Evolutionary conservation across 2,329 filamentous ascomycete species (phyloP), one percentile per base, ranked within the genome.

Genomic region (Alternaria rosae): DNA sequence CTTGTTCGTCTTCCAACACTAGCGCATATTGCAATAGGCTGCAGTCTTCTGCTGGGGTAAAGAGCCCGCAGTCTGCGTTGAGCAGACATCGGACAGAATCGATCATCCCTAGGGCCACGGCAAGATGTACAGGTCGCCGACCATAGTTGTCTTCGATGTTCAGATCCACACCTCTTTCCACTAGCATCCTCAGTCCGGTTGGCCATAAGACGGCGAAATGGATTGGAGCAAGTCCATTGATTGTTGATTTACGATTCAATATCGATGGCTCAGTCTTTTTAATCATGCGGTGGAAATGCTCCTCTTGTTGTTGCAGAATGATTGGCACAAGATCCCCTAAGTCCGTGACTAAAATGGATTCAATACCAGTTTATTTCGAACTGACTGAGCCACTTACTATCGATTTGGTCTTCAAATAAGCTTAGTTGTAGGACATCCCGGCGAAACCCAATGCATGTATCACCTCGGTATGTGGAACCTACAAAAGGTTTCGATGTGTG

Each of bases 1-100:
- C 1, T 1, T 32, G 0, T 1, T 32, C 13, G 2, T 32, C 6
- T 1, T 3, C 0, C 20, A 17, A 47, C 0, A 2, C 11, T 3
- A 47, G 4, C 3, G 44, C 44, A 4, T 47, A 11, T 25, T 47
- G 44, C 12, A 47, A 12, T 4, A 47, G 15, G 10, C 17, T 47
- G 8, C 1, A 15, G 21, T 23, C 11, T 10, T 26, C 0, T 9
- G 32, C 8, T 13, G 13, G 11, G 1, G 23, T 41, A 6, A 42
- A 53, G 15, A 53, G 21, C 1, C 50, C 50, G 6, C 50, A 53
- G 6, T 53, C 50, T 0, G 21, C 32, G 8, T 11, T 3, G 2
- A 53, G 20, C 21, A 53, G 20, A 2, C 7, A 13, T 20, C 2
- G 50, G 3, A 53, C 50, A 3, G 50, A 53, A 3, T 53, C 21